Evolutionary conservation across 2,329 filamentous ascomycete genomes (phyloP).

Genomic region (Diaporthe caulivora): DNA sequence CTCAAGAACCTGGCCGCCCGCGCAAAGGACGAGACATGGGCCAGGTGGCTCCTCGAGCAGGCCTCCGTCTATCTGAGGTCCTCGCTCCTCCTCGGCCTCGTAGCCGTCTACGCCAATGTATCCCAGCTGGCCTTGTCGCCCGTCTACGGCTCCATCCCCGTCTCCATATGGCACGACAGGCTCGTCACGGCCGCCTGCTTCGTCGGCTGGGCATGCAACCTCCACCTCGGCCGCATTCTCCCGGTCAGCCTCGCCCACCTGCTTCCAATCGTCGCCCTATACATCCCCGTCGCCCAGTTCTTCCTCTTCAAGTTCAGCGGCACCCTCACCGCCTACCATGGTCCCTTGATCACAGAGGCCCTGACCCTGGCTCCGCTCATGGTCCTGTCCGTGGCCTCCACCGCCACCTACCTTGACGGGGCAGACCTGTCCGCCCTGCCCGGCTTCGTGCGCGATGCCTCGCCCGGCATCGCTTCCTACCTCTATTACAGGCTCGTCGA

Average conservation of each 20-base stretch:
- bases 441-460: slow-evolving; percentile 70
- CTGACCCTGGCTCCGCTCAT: slow-evolving; percentile 79
- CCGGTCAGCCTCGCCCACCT: slow-evolving; percentile 63
- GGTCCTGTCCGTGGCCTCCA: slow-evolving; percentile 72
- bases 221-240: slow-evolving; percentile 64
- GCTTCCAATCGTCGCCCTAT: slow-evolving; percentile 80
- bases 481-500: slow-evolving; percentile 70
- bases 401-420: slow-evolving; percentile 74
- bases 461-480: slow-evolving; percentile 76
- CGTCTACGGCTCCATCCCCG: slow-evolving; percentile 87
- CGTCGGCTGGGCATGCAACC: slow-evolving; percentile 77
- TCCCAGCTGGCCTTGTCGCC: slow-evolving; percentile 85
- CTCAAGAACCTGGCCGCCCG: slow-evolving; percentile 64
- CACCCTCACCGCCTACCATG: slow-evolving; percentile 74
- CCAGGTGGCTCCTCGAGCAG: slow-evolving; percentile 53
- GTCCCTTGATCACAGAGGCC: slow-evolving; percentile 80
- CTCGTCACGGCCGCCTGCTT: slow-evolving; percentile 76
- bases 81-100: slow-evolving; percentile 63
- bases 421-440: slow-evolving; percentile 68
- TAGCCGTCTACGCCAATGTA: slow-evolving; percentile 75
- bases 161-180: slow-evolving; percentile 77
- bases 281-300: slow-evolving; percentile 80
- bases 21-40: slow-evolving; percentile 51
- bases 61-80: slow-evolving; percentile 56
- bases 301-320: slow-evolving; percentile 77